Conservation (phyloP, 139 green algal species). For the Chlorella sorokiniana region DNA sequence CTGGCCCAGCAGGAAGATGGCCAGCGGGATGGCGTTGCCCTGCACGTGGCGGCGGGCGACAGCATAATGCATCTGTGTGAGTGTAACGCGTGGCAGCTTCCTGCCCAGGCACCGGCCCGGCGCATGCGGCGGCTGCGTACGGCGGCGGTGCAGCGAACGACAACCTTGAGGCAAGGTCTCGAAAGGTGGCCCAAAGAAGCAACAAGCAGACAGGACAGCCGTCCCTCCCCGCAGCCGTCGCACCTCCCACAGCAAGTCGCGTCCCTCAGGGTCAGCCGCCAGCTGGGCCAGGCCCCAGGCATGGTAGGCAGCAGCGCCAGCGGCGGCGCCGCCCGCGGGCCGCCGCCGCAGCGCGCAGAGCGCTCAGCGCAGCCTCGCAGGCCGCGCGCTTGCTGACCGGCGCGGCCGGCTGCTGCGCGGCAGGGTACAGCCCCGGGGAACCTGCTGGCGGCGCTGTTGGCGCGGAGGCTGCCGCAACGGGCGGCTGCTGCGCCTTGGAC, state of each 20-base stretch:
- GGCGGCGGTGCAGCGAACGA: no score
- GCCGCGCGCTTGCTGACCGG: neutral
- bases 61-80: no score
- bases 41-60: neutral
- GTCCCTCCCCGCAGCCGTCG: neutral
- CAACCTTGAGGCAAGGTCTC: no score
- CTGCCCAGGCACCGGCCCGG: no score
- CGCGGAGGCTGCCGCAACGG: neutral
- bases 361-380: neutral
- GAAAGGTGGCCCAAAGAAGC: no score
- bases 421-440: neutral
- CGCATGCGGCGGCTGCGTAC: no score
- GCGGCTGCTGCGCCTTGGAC: neutral
- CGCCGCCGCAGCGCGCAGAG: conserved; percentile 1
- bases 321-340: neutral
- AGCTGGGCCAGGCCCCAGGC: conserved; percentile 15
- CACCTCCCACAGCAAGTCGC: conserved; percentile 19
- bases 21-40: conserved; percentile 21
- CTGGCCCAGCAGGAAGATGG: conserved; percentile 24
- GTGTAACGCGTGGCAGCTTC: no score
- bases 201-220: no score
- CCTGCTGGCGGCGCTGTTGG: neutral
- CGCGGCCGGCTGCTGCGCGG: neutral
- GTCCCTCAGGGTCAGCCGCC: conserved; percentile 9
- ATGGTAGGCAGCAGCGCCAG: conserved; percentile 4